These are phyloP conservation scores for Cetradonia linearis DNA, from an alignment of 495 filamentous ascomycete species.

Conservation along the genomic window DNA sequence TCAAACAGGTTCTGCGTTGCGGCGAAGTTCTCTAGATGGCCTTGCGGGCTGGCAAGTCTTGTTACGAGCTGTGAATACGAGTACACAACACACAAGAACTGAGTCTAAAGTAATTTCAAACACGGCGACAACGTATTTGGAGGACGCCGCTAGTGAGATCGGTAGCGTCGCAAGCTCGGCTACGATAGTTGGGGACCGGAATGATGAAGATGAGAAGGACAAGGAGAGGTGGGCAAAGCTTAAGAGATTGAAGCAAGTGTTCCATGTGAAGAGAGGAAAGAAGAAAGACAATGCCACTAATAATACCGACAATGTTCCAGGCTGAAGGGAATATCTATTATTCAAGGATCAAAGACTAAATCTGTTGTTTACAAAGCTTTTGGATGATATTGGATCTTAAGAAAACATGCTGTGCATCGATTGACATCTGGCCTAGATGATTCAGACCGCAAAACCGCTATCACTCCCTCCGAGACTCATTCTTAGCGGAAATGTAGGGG, in stretches of 20 bases:
- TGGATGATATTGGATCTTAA: neutral
- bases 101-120: constrained; percentile 5
- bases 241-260: constrained; percentile 38
- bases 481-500: neutral
- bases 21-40: constrained; percentile 23
- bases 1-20: constrained; percentile 40
- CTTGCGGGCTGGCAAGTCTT: constrained; percentile 41
- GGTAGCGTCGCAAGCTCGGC: constrained; percentile 24
- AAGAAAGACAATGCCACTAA: constrained; percentile 1
- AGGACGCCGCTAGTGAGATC: constrained; percentile 3
- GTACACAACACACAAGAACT: constrained; percentile 21
- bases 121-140: neutral
- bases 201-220: constrained; percentile 32
- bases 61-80: constrained; percentile 31
- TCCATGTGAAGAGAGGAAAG: constrained; percentile 33
- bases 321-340: neutral
- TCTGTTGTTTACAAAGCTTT: neutral
- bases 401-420: neutral
- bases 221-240: constrained; percentile 45
- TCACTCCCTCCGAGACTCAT: neutral
- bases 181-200: constrained; percentile 23
- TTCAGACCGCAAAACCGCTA: neutral
- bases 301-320: neutral
- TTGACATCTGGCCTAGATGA: neutral
- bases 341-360: neutral